phyloP scores from a whole-genome alignment of 495 filamentous ascomycete species.

The Rusavskia elegans region DNA sequence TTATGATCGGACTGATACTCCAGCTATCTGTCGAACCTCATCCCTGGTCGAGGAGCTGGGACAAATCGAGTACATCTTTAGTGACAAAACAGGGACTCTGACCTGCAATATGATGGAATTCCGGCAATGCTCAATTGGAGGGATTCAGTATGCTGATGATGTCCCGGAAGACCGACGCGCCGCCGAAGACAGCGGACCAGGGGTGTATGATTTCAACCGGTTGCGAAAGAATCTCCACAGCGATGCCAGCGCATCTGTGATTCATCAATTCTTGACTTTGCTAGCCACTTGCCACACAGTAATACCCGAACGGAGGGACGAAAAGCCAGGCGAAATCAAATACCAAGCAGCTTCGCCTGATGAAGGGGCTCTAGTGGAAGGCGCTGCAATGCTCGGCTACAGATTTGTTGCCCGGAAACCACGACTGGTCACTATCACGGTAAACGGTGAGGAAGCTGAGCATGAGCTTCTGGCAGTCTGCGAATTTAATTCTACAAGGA shows the following conservation, averaged over 20 bases:
- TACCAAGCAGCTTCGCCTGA: conserved; percentile 98
- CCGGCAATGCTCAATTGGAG: conserved; percentile 81
- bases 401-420: conserved; percentile 82
- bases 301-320: conserved; percentile 73
- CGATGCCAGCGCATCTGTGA: conserved; percentile 50
- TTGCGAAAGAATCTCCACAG: conserved; percentile 56
- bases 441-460: conserved; percentile 52
- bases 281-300: conserved; percentile 93
- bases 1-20: conserved; percentile 88
- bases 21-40: conserved; percentile 88
- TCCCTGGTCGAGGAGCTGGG: conserved; percentile 94
- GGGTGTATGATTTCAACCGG: conserved; percentile 76
- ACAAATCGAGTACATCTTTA: conserved; percentile 98
- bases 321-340: conserved; percentile 67
- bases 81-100: conserved; percentile 97
- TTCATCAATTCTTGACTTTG: conserved; percentile 80
- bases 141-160: conserved; percentile 86
- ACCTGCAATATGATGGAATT: conserved; percentile 99
- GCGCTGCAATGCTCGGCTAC: conserved; percentile 74
- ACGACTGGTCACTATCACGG: conserved; percentile 62
- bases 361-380: conserved; percentile 90
- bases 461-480: conserved; percentile 92
- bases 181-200: conserved; percentile 56
- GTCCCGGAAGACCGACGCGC: conserved; percentile 83
- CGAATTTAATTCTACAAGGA: conserved; percentile 97